Base-by-base conservation (phyloP, 2,329 filamentous ascomycete species). In the Exophiala sideris region DNA sequence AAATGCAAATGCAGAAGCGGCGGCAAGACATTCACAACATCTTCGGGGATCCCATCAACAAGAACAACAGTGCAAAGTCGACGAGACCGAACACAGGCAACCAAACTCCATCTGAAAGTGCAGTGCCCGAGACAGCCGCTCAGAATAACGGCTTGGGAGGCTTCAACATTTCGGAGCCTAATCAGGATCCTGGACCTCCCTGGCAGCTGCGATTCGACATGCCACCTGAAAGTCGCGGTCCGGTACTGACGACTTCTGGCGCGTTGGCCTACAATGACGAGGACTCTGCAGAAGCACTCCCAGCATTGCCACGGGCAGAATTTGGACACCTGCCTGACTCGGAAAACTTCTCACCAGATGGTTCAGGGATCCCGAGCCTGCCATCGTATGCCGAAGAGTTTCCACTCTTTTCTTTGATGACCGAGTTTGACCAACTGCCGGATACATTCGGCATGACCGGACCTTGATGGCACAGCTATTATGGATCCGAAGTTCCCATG, bases 1-100 rank as follows among this genome's bases (percentile, higher is more conserved):
- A 68, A 18, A 64, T 68, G 51, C 71, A 71, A 67, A 71, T 72
- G 68, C 66, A 72, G 32, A 64, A 61, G 11, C 65, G 71, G 41
- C 69, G 70, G 50, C 66, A 64, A 58, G 70, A 73, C 54, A 71
- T 73, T 36, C 70, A 71, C 50, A 71, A 71, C 57, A 68, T 73
- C n/a, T 73, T 73, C 48, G 71, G 70, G n/a, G 57, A 64, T 47
- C 52, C 59, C n/a, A 56, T 61, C 49, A 60, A 62, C 39, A 58
- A 62, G 46, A 48, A 42, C 36, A 52, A 50, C 36, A 35, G 48
- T 34, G 34, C 24, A 39, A 39, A 33, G 20, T 51, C 52, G 3
- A 48, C 50, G 5, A 45, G 44, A 42, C 9, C 53, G 9, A 49
- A 20, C 24, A 56, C 50, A 14, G 56, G 54, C 9, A 48, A 41